Base-by-base conservation (phyloP, 805 yeast species). In the Clavispora vitiphila region DNA sequence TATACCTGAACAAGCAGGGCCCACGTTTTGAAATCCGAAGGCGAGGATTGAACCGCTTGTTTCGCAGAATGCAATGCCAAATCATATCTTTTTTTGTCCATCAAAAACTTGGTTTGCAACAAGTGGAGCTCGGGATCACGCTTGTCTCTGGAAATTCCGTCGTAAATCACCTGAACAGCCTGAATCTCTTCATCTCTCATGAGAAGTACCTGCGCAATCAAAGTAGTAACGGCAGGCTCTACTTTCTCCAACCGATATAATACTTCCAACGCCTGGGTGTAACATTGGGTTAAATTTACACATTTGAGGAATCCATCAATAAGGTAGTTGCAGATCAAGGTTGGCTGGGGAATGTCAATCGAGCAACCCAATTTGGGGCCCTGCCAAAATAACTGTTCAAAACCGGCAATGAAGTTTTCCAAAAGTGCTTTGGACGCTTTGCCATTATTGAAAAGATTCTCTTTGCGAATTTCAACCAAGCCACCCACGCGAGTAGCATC, bases 11-110 rank as follows among this genome's bases (percentile, higher is more conserved):
- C 85, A 43, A 86, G 61, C 43, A 77, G 62, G 3, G 82, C 73
- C 95, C 95, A 86, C 2, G 88, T 77, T 49, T 71, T 75, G 59
- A 84, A 85, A 52, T 80, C 85, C 5, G 89, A 81, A 3, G 95
- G 95, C 1, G 84, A 72, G 2, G 81, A 72, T 52, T 80, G 79
- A 4, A 83, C 88, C 1, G 87, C 83, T 56, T 71, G 78, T 40
- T 72, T 71, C 1, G 86, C 82, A 43, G 78, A 64, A 30, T 73
- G 74, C 41, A 81, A 63, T 1, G 87, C 84, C 46, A 80, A 60
- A 42, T 81, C 82, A 27, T 66, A 60, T 42, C 77, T 63, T 29
- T 69, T 70, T 54, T 80, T 81, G 15, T 69, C 67, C 14, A 73
- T 44, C 51, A 83, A 75, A 57, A 74, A 81, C 46, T 78, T 69